These are phyloP conservation scores for Pythium aristosporum DNA, from an alignment of 352 stramenopile species.

Conservation along the genomic window DNA sequence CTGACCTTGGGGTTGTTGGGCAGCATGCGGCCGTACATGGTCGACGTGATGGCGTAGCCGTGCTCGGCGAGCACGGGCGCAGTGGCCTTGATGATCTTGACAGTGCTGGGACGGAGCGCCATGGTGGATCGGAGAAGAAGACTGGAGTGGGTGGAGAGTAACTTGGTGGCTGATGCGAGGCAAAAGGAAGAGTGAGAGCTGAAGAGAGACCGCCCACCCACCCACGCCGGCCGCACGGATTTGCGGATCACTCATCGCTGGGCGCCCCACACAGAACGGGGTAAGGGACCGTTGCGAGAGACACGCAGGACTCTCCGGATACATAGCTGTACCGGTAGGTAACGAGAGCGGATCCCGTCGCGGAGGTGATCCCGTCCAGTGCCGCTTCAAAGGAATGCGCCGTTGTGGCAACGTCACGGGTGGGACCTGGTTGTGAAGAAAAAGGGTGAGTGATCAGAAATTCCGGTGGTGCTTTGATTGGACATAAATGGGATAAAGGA, in stretches of 20 bases:
- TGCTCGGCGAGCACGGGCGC: constrained; percentile 61
- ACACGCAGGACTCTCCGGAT: background rate
- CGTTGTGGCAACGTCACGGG: too few relatives aligned
- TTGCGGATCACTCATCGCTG: constrained; percentile 25
- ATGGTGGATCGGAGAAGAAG: constrained; percentile 19
- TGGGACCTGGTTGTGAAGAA: background rate
- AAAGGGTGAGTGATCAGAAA: background rate
- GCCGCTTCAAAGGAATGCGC: background rate
- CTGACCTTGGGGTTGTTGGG: constrained; percentile 57
- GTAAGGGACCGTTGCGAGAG: background rate
- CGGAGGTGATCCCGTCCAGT: background rate
- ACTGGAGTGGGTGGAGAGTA: background rate
- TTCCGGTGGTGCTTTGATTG: background rate
- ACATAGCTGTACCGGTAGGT: background rate
- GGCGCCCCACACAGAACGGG: background rate
- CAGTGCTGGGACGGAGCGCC: constrained; percentile 37
- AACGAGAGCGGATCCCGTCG: background rate
- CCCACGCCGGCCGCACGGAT: background rate
- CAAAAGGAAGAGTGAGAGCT: constrained; percentile 14
- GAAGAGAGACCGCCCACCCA: too few relatives aligned
- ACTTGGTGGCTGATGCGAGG: constrained; percentile 6
- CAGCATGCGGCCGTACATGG: constrained; percentile 74
- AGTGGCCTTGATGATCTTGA: constrained; percentile 64
- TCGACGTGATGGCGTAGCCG: constrained; percentile 59
- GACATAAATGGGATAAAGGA: background rate